phyloP scores from a whole-genome alignment of 352 stramenopile genomes.

The Globisporangium abappressorium region DNA sequence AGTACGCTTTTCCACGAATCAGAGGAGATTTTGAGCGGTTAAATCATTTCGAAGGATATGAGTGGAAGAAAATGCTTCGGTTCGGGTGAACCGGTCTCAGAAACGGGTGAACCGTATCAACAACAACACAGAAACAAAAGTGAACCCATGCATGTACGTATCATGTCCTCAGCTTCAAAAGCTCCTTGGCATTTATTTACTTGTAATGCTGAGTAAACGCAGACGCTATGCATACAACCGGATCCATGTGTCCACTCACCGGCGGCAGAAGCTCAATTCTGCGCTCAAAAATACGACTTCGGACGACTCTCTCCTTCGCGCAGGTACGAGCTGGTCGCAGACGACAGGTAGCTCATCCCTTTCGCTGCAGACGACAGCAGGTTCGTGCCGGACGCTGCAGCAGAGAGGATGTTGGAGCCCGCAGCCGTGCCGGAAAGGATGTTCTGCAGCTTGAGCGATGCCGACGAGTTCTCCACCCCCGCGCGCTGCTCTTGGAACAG shows the following conservation, averaged over 20 bases:
- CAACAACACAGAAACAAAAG: not conserved
- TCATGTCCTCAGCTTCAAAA: not conserved
- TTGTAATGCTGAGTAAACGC: not conserved
- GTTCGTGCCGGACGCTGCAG: slow-evolving; percentile 56
- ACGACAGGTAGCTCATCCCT: slow-evolving; percentile 80
- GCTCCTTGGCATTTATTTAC: not conserved
- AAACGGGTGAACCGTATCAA: not conserved
- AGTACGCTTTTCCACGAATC: not conserved
- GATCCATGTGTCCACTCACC: not conserved
- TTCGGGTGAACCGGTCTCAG: not conserved
- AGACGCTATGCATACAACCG: not conserved
- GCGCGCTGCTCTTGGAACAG: slow-evolving; percentile 35
- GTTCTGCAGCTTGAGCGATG: slow-evolving; percentile 57
- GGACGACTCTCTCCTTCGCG: slow-evolving; percentile 40
- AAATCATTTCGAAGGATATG: not conserved
- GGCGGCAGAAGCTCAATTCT: not conserved
- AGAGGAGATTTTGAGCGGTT: not conserved
- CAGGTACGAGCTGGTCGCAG: slow-evolving; percentile 66
- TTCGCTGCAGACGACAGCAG: slow-evolving; percentile 72
- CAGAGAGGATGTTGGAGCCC: slow-evolving; percentile 64
- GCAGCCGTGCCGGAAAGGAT: slow-evolving; percentile 59
- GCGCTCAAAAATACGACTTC: slow-evolving; percentile 60
- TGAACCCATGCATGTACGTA: not conserved
- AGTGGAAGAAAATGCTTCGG: not conserved
- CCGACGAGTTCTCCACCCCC: slow-evolving; percentile 21